A percentile compares a stretch with the other conserved stretches of the same genome.
Evolutionary conservation across 163 green algal genomes (phyloP).

Genomic region (Scenedesmus sp.): DNA sequence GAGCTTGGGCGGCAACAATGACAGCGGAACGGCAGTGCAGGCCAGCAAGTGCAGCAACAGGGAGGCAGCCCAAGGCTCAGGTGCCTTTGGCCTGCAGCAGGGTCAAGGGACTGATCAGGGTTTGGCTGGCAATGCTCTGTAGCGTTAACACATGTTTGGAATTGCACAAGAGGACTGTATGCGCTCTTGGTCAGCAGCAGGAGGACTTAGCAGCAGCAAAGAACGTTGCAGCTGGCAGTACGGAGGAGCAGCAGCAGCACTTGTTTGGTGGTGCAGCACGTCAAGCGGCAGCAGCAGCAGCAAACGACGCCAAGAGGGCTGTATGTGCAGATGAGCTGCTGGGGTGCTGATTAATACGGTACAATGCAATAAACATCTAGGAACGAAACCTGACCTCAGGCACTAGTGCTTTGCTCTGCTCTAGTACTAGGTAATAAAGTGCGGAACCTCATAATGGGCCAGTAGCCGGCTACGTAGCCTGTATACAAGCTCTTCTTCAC

Average conservation of each 20-base stretch:
- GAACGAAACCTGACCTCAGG: too few species aligned
- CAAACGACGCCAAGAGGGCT: background rate
- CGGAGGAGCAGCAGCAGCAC: background rate
- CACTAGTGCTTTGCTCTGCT: too few species aligned
- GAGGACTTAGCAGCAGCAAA: background rate
- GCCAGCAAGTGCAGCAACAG: background rate
- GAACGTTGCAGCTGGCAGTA: background rate
- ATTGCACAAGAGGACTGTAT: too few species aligned
- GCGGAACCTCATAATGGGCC: too few species aligned
- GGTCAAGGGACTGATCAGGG: background rate
- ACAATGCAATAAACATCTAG: too few species aligned
- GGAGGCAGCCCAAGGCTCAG: background rate
- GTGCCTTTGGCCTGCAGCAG: background rate
- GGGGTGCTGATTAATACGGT: too few species aligned
- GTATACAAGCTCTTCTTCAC: too few species aligned
- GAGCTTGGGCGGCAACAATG: background rate
- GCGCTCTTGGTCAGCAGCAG: background rate
- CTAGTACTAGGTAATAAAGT: too few species aligned
- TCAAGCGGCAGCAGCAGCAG: background rate
- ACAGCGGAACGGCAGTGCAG: background rate
- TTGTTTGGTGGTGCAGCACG: background rate
- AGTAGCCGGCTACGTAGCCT: too few species aligned
- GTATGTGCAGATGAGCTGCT: background rate
- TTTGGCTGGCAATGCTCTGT: background rate
- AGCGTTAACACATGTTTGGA: background rate